Evolutionary conservation across 257 asterid genomes (phyloP), one percentile per base, ranked within the genome.

Genomic region (Voacanga thouarsii): DNA sequence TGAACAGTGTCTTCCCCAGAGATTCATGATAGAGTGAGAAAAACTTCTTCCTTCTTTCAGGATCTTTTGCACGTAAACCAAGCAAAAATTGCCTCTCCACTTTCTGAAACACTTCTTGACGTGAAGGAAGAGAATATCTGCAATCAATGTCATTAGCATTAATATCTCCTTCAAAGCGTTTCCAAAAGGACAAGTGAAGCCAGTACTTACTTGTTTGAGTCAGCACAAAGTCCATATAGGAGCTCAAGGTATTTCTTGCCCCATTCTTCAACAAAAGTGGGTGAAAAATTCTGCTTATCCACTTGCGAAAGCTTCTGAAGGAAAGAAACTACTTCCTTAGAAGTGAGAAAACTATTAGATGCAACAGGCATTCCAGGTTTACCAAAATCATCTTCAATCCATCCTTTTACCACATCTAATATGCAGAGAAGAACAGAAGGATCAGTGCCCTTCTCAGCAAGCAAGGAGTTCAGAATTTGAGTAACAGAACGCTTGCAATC

Each of bases 301-400:
- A 96, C 97, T 86, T 90, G 99, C 57, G 99, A 96, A 81, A 96
- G 98, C 94, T 90, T 96, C 89, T 96, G 98, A 75, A 93, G 92
- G 84, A 96, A 89, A 73, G 99, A 86, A 77, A 96, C 89, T 69
- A 93, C 92, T 79, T 96, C 99, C 95, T 96, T 96, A 49, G 94
- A 81, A 37, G 97, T 80, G 74, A 96, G 84, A 79, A 89, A 90
- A 76, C 90, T 87, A 83, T 88, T 87, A 76, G 96, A 84, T 39
- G 90, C 85, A 83, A 73, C 85, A 79, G 94, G 84, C 74, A 85
- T 85, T 85, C 97, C 97, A 70, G 97, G 84, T 87, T 86, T 96
- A 84, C 88, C 86, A 85, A 93, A 89, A 85, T 89, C 97, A 82
- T 89, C 92, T 82, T 89, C 96, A 78, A 96, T 87, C 98, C 99